Conservation (phyloP, 2,329 filamentous ascomycete genomes). For the Didymellaceae sp. region DNA sequence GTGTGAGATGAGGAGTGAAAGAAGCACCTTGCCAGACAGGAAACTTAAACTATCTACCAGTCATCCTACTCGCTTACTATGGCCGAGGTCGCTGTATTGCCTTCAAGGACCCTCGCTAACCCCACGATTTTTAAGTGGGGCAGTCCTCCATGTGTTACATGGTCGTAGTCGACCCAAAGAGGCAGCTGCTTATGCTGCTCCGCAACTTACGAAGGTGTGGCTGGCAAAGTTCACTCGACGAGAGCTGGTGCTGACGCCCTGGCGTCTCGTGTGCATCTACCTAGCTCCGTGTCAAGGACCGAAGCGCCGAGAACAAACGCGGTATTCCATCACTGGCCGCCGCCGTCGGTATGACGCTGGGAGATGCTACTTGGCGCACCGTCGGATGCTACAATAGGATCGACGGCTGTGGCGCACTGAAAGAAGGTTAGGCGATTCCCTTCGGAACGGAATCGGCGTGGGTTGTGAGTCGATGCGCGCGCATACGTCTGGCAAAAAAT, state of each 20-base stretch:
- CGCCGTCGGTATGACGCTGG: constrained; percentile 12
- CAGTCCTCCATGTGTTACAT: neutral
- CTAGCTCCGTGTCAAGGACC: neutral
- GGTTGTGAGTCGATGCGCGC: constrained; percentile 8
- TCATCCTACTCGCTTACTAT: constrained; percentile 15
- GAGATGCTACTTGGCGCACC: constrained; percentile 9
- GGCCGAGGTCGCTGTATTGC: constrained; percentile 27
- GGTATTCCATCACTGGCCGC: constrained; percentile 1
- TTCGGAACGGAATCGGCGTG: constrained; percentile 22
- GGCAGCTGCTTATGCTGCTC: constrained; percentile 22
- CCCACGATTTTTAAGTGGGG: constrained; percentile 29
- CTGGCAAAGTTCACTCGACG: constrained; percentile 5
- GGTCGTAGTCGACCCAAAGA: constrained; percentile 15
- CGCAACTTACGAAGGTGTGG: constrained; percentile 14
- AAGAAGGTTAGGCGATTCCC: constrained; percentile 13
- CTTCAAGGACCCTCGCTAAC: constrained; percentile 26
- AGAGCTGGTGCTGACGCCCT: constrained; percentile 6
- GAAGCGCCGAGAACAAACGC: constrained; percentile 2
- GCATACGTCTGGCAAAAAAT: constrained; percentile 6
- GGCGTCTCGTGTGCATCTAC: neutral
- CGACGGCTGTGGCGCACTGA: constrained; percentile 29
- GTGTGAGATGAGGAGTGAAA: constrained; percentile 5
- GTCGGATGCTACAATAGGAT: constrained; percentile 22
- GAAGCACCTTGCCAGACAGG: constrained; percentile 1
- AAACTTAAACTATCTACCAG: constrained; percentile 2